Evolutionary conservation across 805 yeast species (phyloP).

Genomic region (Nakazawaea siamensis): DNA sequence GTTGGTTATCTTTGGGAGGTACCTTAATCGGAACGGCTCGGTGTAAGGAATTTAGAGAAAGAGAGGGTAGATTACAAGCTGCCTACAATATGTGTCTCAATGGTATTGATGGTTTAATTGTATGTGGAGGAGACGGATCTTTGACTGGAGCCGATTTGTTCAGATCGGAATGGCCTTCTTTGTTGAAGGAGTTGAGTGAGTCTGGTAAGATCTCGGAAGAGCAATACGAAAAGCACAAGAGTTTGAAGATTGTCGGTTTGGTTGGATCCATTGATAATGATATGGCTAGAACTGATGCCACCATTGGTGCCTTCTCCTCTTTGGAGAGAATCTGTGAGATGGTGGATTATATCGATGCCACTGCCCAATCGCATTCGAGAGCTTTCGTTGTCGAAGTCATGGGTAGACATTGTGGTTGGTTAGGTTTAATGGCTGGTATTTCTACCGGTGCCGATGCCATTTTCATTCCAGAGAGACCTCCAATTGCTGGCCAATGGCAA

Average conservation of each 20-base stretch:
- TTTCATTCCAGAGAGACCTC: slow-evolving; percentile 92
- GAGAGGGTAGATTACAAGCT: slow-evolving; percentile 75
- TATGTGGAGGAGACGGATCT: slow-evolving; percentile 98
- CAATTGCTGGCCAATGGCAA: slow-evolving; percentile 66
- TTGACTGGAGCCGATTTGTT: slow-evolving; percentile 95
- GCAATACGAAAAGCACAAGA: slow-evolving; percentile 53
- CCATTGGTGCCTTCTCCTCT: slow-evolving; percentile 94
- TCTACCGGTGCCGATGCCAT: slow-evolving; percentile 95
- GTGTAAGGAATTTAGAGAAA: slow-evolving; percentile 76
- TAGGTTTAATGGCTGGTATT: slow-evolving; percentile 94
- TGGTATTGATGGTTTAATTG: slow-evolving; percentile 92
- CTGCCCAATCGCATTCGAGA: slow-evolving; percentile 94
- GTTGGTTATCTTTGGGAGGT: slow-evolving; percentile 89
- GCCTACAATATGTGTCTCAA: slow-evolving; percentile 76
- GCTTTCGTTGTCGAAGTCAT: slow-evolving; percentile 97
- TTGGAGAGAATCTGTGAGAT: slow-evolving; percentile 87
- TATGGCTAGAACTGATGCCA: slow-evolving; percentile 94
- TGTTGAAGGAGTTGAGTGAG: slow-evolving; percentile 61
- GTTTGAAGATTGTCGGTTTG: slow-evolving; percentile 81
- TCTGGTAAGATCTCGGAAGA: slow-evolving; percentile 49
- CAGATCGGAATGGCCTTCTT: slow-evolving; percentile 90
- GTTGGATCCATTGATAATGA: slow-evolving; percentile 98
- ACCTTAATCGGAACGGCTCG: slow-evolving; percentile 96
- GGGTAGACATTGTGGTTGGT: slow-evolving; percentile 99
- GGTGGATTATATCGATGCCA: slow-evolving; percentile 95